These are phyloP conservation scores for Ceratocystis huliohia DNA, from an alignment of 2,329 filamentous ascomycete genomes.

Conservation along the genomic window DNA sequence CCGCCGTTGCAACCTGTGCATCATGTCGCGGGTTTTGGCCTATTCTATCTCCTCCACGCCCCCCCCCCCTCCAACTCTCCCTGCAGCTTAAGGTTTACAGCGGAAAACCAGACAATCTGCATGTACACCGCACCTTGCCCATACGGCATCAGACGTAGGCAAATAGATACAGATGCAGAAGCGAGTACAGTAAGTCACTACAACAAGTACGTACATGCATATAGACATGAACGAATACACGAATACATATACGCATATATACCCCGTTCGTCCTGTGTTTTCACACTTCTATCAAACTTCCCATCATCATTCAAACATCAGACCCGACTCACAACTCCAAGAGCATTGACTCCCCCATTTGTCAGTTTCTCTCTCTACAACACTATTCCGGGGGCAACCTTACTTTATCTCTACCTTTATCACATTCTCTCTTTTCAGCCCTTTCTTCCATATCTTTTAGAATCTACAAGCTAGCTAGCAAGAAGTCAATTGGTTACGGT, in stretches of 20 bases:
- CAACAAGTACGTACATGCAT: not conserved
- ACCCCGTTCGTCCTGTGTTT: not conserved
- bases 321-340: conserved; percentile 67
- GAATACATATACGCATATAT: conserved; percentile 8
- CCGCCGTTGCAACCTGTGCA: not conserved
- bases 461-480: conserved; percentile 1
- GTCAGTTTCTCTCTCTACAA: too few relatives aligned
- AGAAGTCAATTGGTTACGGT: conserved; percentile 8
- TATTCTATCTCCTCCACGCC: too few relatives aligned
- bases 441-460: conserved; percentile 12
- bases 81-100: not conserved
- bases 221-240: not conserved
- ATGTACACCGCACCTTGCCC: conserved; percentile 18
- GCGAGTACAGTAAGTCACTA: too few relatives aligned
- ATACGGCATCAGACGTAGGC: not conserved
- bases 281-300: conserved; percentile 31
- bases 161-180: not conserved
- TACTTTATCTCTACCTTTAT: too few relatives aligned
- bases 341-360: conserved; percentile 32
- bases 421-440: conserved; percentile 13
- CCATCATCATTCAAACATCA: conserved; percentile 50
- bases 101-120: not conserved
- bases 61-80: not conserved
- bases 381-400: too few relatives aligned
- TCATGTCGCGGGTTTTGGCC: not conserved